Percentiles rank a stretch among this genome's conserved stretches.
Evolutionary conservation across 106 monocot genomes (phyloP).

Genomic region (Dactylorhiza incarnata): DNA sequence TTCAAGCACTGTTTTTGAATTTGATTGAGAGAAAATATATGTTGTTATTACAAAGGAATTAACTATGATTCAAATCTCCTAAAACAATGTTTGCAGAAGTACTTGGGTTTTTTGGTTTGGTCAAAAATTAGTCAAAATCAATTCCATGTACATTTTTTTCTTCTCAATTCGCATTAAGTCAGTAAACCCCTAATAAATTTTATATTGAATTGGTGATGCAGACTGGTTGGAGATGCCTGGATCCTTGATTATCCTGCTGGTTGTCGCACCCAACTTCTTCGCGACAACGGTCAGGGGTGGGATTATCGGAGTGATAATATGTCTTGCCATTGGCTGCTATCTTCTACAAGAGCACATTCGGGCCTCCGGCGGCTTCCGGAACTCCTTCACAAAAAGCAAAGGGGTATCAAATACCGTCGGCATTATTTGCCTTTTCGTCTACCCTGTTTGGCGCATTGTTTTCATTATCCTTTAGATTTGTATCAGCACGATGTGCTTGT

Average conservation of each 20-base stretch:
- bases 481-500: background rate
- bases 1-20: no score
- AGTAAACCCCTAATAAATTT: no score
- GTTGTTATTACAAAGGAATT: no score
- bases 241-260: conserved; percentile 64
- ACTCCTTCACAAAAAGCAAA: conserved; percentile 63
- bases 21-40: no score
- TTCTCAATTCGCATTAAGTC: no score
- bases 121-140: no score
- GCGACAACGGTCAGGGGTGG: conserved; percentile 38
- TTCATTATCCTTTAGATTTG: conserved; percentile 21
- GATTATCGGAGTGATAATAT: conserved; percentile 34
- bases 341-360: conserved; percentile 90
- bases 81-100: no score
- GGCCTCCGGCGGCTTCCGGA: conserved; percentile 82
- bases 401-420: conserved; percentile 78
- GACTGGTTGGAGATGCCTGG: conserved; percentile 81
- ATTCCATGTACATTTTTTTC: no score
- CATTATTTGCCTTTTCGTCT: conserved; percentile 71
- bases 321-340: conserved; percentile 64
- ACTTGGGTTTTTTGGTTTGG: no score
- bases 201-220: conserved; percentile 11
- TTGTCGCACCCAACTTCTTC: conserved; percentile 56
- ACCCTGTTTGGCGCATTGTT: conserved; percentile 69
- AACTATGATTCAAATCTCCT: no score